Evolutionary conservation across 2,329 filamentous ascomycete genomes (phyloP).

Genomic region (Exophiala aquamarina): DNA sequence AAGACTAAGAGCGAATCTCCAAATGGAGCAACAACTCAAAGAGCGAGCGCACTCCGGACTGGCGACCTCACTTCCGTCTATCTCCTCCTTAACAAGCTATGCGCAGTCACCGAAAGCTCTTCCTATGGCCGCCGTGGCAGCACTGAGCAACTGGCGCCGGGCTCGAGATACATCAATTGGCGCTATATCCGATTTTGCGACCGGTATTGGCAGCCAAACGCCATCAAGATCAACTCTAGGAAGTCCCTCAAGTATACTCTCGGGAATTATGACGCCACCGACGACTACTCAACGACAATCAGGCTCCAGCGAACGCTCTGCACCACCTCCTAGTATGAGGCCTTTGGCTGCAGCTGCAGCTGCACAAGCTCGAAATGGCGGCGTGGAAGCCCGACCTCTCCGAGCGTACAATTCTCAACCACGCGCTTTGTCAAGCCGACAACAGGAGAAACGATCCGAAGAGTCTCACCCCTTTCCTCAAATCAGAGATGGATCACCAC

Average conservation of each 20-base stretch:
- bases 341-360: constrained; percentile 19
- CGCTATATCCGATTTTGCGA: constrained; percentile 32
- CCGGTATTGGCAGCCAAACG: constrained; percentile 43
- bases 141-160: constrained; percentile 94
- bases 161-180: constrained; percentile 57
- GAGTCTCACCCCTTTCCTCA: constrained; percentile 22
- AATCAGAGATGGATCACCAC: constrained; percentile 21
- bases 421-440: constrained; percentile 15
- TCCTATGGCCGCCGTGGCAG: constrained; percentile 85
- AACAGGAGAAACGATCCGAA: constrained; percentile 14
- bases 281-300: constrained; percentile 60
- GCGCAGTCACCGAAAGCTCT: constrained; percentile 75
- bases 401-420: constrained; percentile 22
- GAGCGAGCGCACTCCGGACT: constrained; percentile 78
- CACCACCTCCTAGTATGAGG: constrained; percentile 25
- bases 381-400: constrained; percentile 23
- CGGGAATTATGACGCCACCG: constrained; percentile 87
- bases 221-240: constrained; percentile 57
- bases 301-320: neutral
- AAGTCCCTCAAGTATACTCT: constrained; percentile 58
- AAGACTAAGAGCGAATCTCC: constrained; percentile 85
- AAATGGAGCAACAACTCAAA: constrained; percentile 97
- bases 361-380: constrained; percentile 21
- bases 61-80: constrained; percentile 66
- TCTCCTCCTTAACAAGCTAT: constrained; percentile 74